A percentile compares a stretch with the other conserved stretches of the same genome.
Evolutionary conservation across 176 grass and related monocot genomes (phyloP).

Genomic region (Rhynchospora tenuis): DNA sequence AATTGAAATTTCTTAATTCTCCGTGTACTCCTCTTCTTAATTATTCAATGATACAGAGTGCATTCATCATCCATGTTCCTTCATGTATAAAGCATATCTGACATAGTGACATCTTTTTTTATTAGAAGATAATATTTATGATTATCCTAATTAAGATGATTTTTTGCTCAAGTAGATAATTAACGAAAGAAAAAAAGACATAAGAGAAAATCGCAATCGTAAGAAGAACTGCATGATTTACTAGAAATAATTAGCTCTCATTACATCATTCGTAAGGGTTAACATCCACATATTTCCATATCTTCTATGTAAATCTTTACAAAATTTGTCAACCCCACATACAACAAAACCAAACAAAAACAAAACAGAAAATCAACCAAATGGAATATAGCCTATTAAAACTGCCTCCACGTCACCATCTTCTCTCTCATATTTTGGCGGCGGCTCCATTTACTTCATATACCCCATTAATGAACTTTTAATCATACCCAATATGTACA

Average conservation of each 20-base stretch:
- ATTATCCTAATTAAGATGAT: not conserved
- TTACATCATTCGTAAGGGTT: conserved; percentile 20
- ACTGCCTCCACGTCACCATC: not conserved
- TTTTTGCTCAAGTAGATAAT: not conserved
- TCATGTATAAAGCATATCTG: not conserved
- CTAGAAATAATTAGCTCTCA: not conserved
- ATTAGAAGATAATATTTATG: no score
- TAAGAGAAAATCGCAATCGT: not conserved
- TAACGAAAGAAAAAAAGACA: not conserved
- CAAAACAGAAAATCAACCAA: not conserved
- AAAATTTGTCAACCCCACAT: conserved; percentile 32
- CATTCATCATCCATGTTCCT: not conserved
- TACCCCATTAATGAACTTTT: not conserved
- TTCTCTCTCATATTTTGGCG: not conserved
- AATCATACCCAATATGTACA: conserved; percentile 1
- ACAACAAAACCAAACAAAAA: not conserved
- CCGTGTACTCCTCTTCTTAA: not conserved
- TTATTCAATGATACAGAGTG: not conserved
- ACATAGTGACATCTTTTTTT: no score
- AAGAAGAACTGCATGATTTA: not conserved
- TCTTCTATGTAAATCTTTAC: conserved; percentile 15
- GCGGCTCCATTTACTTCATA: not conserved
- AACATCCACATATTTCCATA: conserved; percentile 8
- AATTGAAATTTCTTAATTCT: not conserved
- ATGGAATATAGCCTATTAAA: not conserved